Evolutionary conservation across 768 basidiomycete species (phyloP), one percentile per base, ranked within the genome.

Genomic region (Antrodiella citrinella): DNA sequence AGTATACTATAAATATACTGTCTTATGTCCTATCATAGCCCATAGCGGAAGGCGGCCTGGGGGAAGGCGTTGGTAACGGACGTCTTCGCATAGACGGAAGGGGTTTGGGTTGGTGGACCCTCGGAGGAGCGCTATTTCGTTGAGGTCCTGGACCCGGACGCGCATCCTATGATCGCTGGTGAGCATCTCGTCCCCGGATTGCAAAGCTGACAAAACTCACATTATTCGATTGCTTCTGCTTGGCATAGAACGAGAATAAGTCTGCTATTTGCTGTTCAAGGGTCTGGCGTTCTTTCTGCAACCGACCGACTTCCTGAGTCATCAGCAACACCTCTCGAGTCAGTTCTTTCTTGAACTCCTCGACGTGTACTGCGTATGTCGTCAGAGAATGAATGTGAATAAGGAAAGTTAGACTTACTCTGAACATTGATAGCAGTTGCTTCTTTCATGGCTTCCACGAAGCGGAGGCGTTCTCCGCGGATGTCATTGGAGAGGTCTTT

Each of bases 401-500:
- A 3, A 4, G 44, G 26, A 44, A 26, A 7, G 21, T 39, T 12
- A 45, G 25, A 24, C 64, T 55, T 65, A 86, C 88, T 70, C 63
- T 88, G 83, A 2, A 94, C 81, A 55, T 93, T 92, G 57, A 94
- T 87, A 1, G 81, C 80, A 0, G 91, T 94, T 1, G 90, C 91
- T 57, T 91, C 86, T 62, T 88, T 88, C 91, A 93, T 94, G n/a
- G 91, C 90, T 59, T 94, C 91, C 4, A 93, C 87, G 58, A 94
- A 93, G 4, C 87, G 74, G 48, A 93, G 67, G 44, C 90, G 69
- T 66, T 93, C 91, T 1, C 91, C 90, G 47, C 84, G 82, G 48
- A 94, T 92, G 57, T 93, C 91, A 50, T 78, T 75, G 2, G 84
- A 83, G 19, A 94, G 74, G 62, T 90, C 91, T 89, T 57, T 15